Evolutionary conservation across 352 stramenopile genomes (phyloP), one percentile per base, ranked within the genome.

Genomic region (Globisporangium orthogonon): DNA sequence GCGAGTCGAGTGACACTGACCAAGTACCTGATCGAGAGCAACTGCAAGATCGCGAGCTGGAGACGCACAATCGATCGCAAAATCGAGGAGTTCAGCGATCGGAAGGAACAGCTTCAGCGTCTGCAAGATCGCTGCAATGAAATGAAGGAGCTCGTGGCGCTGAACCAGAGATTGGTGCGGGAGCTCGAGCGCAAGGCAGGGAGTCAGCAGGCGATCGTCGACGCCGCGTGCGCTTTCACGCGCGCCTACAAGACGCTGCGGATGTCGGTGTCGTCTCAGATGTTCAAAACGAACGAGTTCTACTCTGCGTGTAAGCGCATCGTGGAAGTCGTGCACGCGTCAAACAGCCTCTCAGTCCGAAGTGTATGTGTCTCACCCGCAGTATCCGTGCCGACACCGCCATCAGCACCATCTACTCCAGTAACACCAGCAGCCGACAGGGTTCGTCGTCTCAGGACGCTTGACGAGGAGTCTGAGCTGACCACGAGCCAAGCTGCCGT

Each of bases 11-110:
- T 43, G 7, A 54, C 48, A 7, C 58, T 74, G 17, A 39, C 59
- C 1, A 59, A 45, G n/a, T 78, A 76, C 41, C 60, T 77, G 29
- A 48, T 73, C 7, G 69, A 79, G 46, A 83, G 76, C 7, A 82
- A 74, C 45, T 65, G 66, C 30, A 80, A 85, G 41, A 60, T 84
- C 15, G 64, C 62, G 0, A 55, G 66, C 23, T 86, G 75, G 77
- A 72, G 72, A 63, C 58, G 70, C 5, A 59, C 66, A 2, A 67
- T 84, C 17, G 71, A 84, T 50, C 66, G 66, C 17, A 83, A 74
- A 54, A 63, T 79, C 29, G 33, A 60, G 1, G 71, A 86, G 58
- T 78, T 83, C 41, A 56, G 56, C 4, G 61, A 75, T 37, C 67
- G 64, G 46, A 78, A 76, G 18, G 66, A 58, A 30, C 74, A 86